Evolutionary conservation across 2,329 filamentous ascomycete genomes (phyloP).

Genomic region (Coniochaeta prunicola): DNA sequence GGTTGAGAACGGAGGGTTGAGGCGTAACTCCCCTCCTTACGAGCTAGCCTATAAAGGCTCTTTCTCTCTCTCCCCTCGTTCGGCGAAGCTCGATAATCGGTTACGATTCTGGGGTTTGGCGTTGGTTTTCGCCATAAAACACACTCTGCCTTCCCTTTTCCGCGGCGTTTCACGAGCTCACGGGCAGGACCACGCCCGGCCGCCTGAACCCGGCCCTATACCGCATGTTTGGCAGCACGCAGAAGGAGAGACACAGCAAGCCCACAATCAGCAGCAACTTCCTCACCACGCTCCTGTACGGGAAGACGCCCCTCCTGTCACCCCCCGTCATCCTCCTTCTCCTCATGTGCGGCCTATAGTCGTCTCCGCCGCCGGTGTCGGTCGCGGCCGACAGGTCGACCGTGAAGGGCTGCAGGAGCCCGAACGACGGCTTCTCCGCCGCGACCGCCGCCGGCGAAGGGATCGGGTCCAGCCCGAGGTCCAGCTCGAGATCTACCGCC

Average conservation of each 20-base stretch:
- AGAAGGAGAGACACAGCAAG: not conserved
- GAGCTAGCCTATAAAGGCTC: not conserved
- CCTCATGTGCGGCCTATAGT: not conserved
- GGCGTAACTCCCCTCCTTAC: not conserved
- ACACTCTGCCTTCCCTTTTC: no score
- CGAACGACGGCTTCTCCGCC: not conserved
- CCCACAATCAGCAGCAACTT: not conserved
- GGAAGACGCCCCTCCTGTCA: no score
- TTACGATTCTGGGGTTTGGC: no score
- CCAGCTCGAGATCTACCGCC: not conserved
- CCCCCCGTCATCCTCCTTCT: no score
- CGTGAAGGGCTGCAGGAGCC: not conserved
- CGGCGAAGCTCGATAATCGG: no score
- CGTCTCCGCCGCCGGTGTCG: not conserved
- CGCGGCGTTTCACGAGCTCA: not conserved
- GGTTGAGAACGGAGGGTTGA: no score
- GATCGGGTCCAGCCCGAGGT: not conserved
- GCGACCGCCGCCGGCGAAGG: not conserved
- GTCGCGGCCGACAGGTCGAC: not conserved
- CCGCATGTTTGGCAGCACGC: not conserved
- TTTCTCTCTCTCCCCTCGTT: no score
- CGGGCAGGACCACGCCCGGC: constrained; percentile 3
- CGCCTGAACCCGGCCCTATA: not conserved
- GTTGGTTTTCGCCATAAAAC: no score
- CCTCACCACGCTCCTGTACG: not conserved